Evolutionary conservation across 768 basidiomycete genomes (phyloP), one percentile per base, ranked within the genome.

Genomic region (Lactarius quietus): DNA sequence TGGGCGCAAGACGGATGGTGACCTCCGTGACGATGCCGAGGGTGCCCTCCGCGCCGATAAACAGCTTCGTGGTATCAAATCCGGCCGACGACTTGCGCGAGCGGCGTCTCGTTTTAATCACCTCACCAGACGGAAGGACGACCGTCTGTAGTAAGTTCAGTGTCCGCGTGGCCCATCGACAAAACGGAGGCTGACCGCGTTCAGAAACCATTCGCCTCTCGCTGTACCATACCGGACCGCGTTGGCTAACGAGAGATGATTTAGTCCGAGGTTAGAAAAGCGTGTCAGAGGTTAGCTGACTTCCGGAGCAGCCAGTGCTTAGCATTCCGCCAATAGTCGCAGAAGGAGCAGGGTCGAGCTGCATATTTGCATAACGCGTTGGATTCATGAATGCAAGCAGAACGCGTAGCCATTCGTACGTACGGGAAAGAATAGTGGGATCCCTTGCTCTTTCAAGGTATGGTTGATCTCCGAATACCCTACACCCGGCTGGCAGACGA

Each of bases 21-120:
- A 88, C 90, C 80, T 97, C 94, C 0, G 93, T 95, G 20, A 97
- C 82, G 59, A 97, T 92, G 1, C 95, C 95, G 28, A 96, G 78
- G 0, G 93, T 90, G 3, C 86, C 85, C 66, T 86, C 85, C 0
- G 92, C 92, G 28, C 93, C 93, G 57, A 95, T 89, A 75, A 95
- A 94, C 7, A 94, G 71, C 64, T 94, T 94, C 0, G 91, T 93
- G 1, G 82, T 76, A 71, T 96, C 94, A 66, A 90, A 94, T 1
- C 95, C 94, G 0, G 93, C 92, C 0, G 93, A 88, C 0, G 89
- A 93, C 73, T 97, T 96, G 38, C 93, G 79, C 3, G 90, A 81
- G 31, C 90, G 80, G 28, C 81, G 78, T 3, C 93, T 85, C 2
- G 95, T 97, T 72, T 95, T 95, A 73, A 97, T 95, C 15, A 96